Evolutionary conservation across 176 grass and related monocot species (phyloP).

Genomic region (Canna indica): DNA sequence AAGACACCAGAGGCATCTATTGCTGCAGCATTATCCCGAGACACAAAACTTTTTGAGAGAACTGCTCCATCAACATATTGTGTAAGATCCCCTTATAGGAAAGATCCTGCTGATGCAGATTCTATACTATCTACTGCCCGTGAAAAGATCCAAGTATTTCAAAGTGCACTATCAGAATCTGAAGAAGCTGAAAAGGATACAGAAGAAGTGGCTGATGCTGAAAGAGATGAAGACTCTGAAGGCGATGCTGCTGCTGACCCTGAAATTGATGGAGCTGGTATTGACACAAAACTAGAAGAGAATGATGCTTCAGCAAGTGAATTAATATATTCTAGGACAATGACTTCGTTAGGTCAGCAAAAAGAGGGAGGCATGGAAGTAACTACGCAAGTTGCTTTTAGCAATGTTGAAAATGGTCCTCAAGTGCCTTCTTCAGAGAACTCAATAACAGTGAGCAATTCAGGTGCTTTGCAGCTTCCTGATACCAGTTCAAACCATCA

Average conservation of each 20-base stretch:
- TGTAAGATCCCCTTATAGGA: slow-evolving; percentile 70
- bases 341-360: slow-evolving; percentile 8
- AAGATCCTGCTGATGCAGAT: slow-evolving; percentile 77
- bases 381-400: slow-evolving; percentile 11
- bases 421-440: slow-evolving; percentile 26
- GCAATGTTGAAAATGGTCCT: slow-evolving; percentile 29
- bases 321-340: slow-evolving; percentile 22
- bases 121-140: slow-evolving; percentile 54
- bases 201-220: slow-evolving; percentile 55
- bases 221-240: slow-evolving; percentile 84
- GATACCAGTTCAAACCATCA: slow-evolving; percentile 37
- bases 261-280: slow-evolving; percentile 61
- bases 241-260: slow-evolving; percentile 62
- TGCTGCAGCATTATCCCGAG: slow-evolving; percentile 85
- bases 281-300: slow-evolving; percentile 40
- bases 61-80: slow-evolving; percentile 95
- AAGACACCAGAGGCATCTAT: slow-evolving; percentile 98
- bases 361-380: slow-evolving; percentile 21
- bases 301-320: slow-evolving; percentile 19
- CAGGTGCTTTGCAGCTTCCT: slow-evolving; percentile 24
- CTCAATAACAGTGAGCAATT: slow-evolving; percentile 25
- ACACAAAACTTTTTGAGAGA: slow-evolving; percentile 88
- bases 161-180: slow-evolving; percentile 56
- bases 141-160: slow-evolving; percentile 82
- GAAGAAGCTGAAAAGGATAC: slow-evolving; percentile 58